Base-by-base conservation (phyloP, 1,284 basidiomycete species). In the Cryptococcus hybrid region DNA sequence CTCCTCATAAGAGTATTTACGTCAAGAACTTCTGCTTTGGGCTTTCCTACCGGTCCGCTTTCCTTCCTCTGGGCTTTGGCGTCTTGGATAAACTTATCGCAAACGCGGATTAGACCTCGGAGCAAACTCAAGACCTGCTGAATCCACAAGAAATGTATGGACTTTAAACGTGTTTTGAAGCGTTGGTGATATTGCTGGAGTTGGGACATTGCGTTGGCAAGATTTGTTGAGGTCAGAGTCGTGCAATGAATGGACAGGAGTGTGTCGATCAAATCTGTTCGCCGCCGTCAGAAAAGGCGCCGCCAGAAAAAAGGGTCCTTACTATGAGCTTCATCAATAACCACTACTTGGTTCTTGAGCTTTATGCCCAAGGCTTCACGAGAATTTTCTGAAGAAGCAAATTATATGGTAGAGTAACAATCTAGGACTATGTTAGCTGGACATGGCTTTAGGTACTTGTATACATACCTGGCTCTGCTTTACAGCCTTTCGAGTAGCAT, bases 321-420 rank as follows among this genome's bases (percentile, higher is more conserved):
- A 92, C 90, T 99, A 77, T 99, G 95, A 0, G 94, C 96, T 79
- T 99, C 95, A 73, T 99, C 95, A 56, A 99, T 86, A 45, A 99
- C 83, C 9, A 99, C 85, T 12, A 98, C 82, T 67, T 95, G 90
- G 69, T 86, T 84, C 38, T 82, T 88, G 51, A 92, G 81, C 70
- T 88, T 86, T 66, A 93, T 93, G 0, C 88, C 89, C 1, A 98
- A 82, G 0, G 92, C 86, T 68, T 95, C 90, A 46, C 95, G 83
- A 0, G 94, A 89, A 2, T 85, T 83, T 86, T 88, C 62, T 92
- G 90, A 7, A 99, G 80, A 0, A 99, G 81, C 8, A 99, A 84
- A 71, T 96, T 97, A 76, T 99, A 99, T 0, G 95, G 96, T 3
- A 98, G 80, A 0, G 90, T 88, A 8, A 98, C 86, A 1, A 98